Evolutionary conservation across 768 basidiomycete genomes (phyloP).

Genomic region (Floccularia luteovirens): DNA sequence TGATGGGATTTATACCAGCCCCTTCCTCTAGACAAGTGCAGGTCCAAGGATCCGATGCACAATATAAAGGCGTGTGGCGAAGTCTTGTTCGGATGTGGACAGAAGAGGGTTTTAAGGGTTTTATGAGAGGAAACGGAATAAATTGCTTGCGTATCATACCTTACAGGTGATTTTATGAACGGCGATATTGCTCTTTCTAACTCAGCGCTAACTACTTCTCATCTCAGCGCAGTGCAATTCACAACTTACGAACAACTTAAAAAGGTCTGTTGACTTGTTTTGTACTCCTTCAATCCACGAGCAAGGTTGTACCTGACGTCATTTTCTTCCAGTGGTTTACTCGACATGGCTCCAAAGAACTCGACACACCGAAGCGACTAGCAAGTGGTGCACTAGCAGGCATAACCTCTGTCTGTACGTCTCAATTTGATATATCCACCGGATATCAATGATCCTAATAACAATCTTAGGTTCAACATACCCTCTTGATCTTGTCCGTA

Average conservation of each 20-base stretch:
- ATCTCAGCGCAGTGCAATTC: conserved; percentile 73
- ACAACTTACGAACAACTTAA: conserved; percentile 89
- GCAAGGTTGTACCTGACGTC: conserved; percentile 19
- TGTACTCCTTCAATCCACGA: background rate
- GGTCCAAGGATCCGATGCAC: conserved; percentile 47
- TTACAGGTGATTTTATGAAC: conserved; percentile 48
- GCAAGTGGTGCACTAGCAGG: conserved; percentile 87
- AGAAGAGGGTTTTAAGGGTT: conserved; percentile 90
- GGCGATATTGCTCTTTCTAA: background rate
- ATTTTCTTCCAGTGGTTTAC: conserved; percentile 55
- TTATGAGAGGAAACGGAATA: conserved; percentile 89
- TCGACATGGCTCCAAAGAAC: conserved; percentile 53
- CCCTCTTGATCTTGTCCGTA: conserved; percentile 90
- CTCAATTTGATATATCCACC: conserved; percentile 2
- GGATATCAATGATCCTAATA: background rate
- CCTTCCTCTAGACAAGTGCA: conserved; percentile 74
- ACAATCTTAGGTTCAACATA: conserved; percentile 78
- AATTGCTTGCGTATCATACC: conserved; percentile 92
- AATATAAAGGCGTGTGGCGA: conserved; percentile 81
- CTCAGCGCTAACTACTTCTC: conserved; percentile 1
- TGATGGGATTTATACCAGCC: background rate
- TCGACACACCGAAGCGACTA: conserved; percentile 87
- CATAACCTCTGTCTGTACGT: conserved; percentile 89
- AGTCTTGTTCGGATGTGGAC: conserved; percentile 85
- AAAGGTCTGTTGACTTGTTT: conserved; percentile 37